These are phyloP conservation scores for Brassica carinata DNA, from an alignment of 345 rosid species.

Conservation along the genomic window DNA sequence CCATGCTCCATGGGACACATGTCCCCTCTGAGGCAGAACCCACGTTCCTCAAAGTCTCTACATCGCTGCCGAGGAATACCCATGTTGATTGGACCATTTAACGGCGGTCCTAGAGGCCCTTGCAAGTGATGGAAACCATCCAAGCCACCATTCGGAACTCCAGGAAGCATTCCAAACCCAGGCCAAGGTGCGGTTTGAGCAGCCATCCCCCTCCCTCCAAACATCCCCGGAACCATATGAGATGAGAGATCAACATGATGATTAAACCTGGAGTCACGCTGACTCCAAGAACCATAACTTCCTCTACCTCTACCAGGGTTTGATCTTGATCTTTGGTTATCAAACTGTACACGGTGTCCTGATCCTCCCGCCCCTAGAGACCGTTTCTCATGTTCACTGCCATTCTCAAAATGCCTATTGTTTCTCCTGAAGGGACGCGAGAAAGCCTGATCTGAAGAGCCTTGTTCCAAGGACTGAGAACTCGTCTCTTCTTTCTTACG, in stretches of 20 bases:
- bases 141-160: slow-evolving; percentile 73
- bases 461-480: slow-evolving; percentile 77
- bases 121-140: slow-evolving; percentile 78
- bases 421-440: slow-evolving; percentile 70
- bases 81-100: slow-evolving; percentile 61
- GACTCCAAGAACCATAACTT: slow-evolving; percentile 75
- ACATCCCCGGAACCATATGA: slow-evolving; percentile 67
- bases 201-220: slow-evolving; percentile 75
- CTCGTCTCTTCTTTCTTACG: slow-evolving; percentile 85
- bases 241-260: slow-evolving; percentile 62
- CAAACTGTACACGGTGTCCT: slow-evolving; percentile 53
- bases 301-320: slow-evolving; percentile 88
- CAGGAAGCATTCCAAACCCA: slow-evolving; percentile 83
- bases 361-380: slow-evolving; percentile 51
- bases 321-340: slow-evolving; percentile 64
- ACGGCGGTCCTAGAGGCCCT: slow-evolving; percentile 68
- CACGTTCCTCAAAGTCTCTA: slow-evolving; percentile 98
- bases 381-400: slow-evolving; percentile 69
- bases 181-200: slow-evolving; percentile 71
- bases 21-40: slow-evolving; percentile 97
- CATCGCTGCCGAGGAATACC: slow-evolving; percentile 84
- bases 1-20: slow-evolving; percentile 99
- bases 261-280: slow-evolving; percentile 65
- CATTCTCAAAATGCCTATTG: slow-evolving; percentile 65
- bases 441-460: slow-evolving; percentile 55